phyloP scores from a whole-genome alignment of 2,329 filamentous ascomycete species.

The Plectosphaerella sp. region DNA sequence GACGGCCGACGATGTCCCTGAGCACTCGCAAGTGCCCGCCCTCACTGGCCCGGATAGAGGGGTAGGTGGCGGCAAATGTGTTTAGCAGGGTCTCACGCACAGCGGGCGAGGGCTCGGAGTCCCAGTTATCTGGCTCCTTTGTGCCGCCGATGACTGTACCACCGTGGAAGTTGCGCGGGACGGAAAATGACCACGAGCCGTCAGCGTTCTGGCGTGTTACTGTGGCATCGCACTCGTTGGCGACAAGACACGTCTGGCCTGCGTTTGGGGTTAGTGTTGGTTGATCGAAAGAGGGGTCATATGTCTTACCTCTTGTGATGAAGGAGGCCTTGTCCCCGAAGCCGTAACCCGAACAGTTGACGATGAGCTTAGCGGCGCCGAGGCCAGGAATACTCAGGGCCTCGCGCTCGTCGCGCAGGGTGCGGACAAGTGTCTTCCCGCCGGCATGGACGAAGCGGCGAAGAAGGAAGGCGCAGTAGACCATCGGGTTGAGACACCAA shows the following conservation, averaged over 20 bases:
- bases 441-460: slow-evolving; percentile 33
- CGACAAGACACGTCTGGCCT: slow-evolving; percentile 43
- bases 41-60: slow-evolving; percentile 20
- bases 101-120: slow-evolving; percentile 39
- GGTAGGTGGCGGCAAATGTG: slow-evolving; percentile 28
- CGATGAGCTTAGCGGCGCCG: slow-evolving; percentile 23
- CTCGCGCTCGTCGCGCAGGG: slow-evolving; percentile 31
- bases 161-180: slow-evolving; percentile 56
- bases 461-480: slow-evolving; percentile 46
- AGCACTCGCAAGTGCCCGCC: slow-evolving; percentile 26
- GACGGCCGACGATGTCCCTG: slow-evolving; percentile 39
- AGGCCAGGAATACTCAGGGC: slow-evolving; percentile 27
- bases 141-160: slow-evolving; percentile 65
- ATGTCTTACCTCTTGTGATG: slow-evolving; percentile 32
- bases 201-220: slow-evolving; percentile 60
- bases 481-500: slow-evolving; percentile 50
- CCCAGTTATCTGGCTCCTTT: slow-evolving; percentile 56
- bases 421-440: slow-evolving; percentile 26
- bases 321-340: slow-evolving; percentile 37
- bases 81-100: slow-evolving; percentile 43
- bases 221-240: slow-evolving; percentile 30
- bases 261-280: neutral
- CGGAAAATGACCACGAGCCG: slow-evolving; percentile 58
- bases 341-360: slow-evolving; percentile 42
- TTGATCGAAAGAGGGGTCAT: neutral